phyloP scores from a whole-genome alignment of 2,329 filamentous ascomycete genomes.

The Fusarium floridanum region DNA sequence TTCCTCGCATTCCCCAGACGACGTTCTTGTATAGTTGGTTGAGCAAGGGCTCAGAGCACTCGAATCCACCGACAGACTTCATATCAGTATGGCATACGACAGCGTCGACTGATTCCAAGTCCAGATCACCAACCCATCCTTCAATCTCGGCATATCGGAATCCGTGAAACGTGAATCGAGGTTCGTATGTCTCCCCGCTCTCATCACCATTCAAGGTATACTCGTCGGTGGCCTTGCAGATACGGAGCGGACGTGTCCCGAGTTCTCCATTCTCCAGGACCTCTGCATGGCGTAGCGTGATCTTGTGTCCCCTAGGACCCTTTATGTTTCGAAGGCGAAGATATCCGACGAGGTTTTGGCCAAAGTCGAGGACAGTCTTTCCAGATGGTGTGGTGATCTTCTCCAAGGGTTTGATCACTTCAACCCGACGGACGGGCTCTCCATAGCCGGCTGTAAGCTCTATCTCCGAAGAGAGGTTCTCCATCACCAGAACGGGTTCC shows the following conservation, averaged over 20 bases:
- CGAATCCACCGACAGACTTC: conserved; percentile 61
- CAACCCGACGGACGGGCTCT: conserved; percentile 23
- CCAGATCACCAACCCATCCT: conserved; percentile 51
- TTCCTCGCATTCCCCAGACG: conserved; percentile 68
- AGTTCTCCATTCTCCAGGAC: conserved; percentile 65
- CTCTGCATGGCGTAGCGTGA: conserved; percentile 66
- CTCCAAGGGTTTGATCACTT: conserved; percentile 18
- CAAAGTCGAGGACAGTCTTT: conserved; percentile 67
- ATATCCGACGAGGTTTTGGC: conserved; percentile 69
- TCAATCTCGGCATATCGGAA: conserved; percentile 65
- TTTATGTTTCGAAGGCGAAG: conserved; percentile 54
- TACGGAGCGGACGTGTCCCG: conserved; percentile 42
- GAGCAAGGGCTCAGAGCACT: conserved; percentile 64
- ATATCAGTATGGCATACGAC: conserved; percentile 65
- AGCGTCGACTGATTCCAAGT: conserved; percentile 40
- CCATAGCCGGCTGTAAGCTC: conserved; percentile 58
- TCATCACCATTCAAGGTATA: conserved; percentile 28
- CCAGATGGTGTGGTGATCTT: conserved; percentile 53
- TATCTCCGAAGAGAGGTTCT: conserved; percentile 58
- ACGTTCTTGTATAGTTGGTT: conserved; percentile 68
- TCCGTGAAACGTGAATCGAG: conserved; percentile 67
- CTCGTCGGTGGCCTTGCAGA: conserved; percentile 28
- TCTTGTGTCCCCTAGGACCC: conserved; percentile 54
- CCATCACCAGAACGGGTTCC: not conserved
- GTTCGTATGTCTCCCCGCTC: conserved; percentile 53